These are phyloP conservation scores for Termitomyces sp. DNA, from an alignment of 768 basidiomycete species.

Conservation along the genomic window DNA sequence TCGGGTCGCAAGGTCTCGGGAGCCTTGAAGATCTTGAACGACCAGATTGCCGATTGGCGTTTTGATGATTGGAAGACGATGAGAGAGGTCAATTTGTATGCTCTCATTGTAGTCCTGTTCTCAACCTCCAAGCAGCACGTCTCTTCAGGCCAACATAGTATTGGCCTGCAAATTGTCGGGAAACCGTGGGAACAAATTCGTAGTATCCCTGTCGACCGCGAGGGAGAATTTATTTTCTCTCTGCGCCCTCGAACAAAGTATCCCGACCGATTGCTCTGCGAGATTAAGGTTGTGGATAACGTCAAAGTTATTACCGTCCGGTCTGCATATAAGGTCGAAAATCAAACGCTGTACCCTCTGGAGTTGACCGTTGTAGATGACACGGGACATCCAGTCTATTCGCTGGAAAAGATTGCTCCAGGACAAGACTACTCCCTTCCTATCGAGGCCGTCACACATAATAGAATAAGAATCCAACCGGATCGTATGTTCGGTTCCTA, in stretches of 20 bases:
- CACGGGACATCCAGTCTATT: conserved; percentile 72
- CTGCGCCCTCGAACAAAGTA: conserved; percentile 79
- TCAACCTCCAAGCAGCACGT: conserved; percentile 41
- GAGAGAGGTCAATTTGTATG: conserved; percentile 63
- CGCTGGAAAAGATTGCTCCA: conserved; percentile 85
- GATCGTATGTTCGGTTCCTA: conserved; percentile 58
- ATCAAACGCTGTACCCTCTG: conserved; percentile 85
- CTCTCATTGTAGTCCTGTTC: not conserved
- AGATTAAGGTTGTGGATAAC: conserved; percentile 85
- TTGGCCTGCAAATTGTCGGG: conserved; percentile 79
- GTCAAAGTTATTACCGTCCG: conserved; percentile 92
- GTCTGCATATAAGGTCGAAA: conserved; percentile 89
- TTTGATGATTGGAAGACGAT: conserved; percentile 95
- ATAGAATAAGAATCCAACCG: conserved; percentile 82
- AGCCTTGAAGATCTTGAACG: conserved; percentile 61
- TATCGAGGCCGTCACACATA: conserved; percentile 80
- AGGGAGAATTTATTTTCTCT: conserved; percentile 86
- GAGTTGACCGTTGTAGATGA: conserved; percentile 90
- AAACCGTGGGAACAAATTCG: conserved; percentile 88
- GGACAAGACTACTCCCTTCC: conserved; percentile 87
- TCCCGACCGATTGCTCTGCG: conserved; percentile 78
- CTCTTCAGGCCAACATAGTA: conserved; percentile 71
- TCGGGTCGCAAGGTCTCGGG: conserved; percentile 39
- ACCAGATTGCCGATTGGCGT: conserved; percentile 85
- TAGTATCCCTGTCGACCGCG: conserved; percentile 86